phyloP scores from a whole-genome alignment of 2,329 filamentous ascomycete genomes.

The Talaromyces marneffei region DNA sequence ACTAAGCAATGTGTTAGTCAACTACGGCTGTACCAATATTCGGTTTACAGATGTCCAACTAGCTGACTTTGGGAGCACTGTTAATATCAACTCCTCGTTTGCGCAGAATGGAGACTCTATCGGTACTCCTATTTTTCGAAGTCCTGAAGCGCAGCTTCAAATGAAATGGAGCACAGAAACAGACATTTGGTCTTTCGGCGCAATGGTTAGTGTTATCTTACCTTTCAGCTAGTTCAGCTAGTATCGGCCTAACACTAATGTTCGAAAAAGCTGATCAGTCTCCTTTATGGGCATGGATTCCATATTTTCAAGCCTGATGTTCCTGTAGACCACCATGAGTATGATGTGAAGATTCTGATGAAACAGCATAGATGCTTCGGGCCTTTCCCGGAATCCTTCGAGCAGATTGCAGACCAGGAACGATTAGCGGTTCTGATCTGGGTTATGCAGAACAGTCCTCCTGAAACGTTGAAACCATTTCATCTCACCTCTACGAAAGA shows the following conservation, averaged over 20 bases:
- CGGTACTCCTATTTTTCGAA: conserved; percentile 17
- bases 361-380: conserved; percentile 18
- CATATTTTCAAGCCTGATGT: conserved; percentile 17
- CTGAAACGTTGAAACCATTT: conserved; percentile 24
- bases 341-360: conserved; percentile 16
- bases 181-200: conserved; percentile 19
- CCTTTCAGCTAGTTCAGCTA: neutral
- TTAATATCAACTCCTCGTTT: conserved; percentile 12
- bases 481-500: conserved; percentile 20
- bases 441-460: conserved; percentile 16
- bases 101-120: conserved; percentile 13
- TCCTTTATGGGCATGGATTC: conserved; percentile 17
- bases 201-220: conserved; percentile 13
- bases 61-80: conserved; percentile 17
- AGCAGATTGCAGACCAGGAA: conserved; percentile 14
- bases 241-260: conserved; percentile 3
- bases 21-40: conserved; percentile 11
- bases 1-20: conserved; percentile 19
- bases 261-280: conserved; percentile 14
- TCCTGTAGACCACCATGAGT: conserved; percentile 16
- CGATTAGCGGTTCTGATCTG: conserved; percentile 8
- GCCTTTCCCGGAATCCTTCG: conserved; percentile 22
- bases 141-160: conserved; percentile 16
- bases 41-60: conserved; percentile 19
- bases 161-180: conserved; percentile 16